Conservation (phyloP, 2,329 filamentous ascomycete species). For the Xylariales sp. region DNA sequence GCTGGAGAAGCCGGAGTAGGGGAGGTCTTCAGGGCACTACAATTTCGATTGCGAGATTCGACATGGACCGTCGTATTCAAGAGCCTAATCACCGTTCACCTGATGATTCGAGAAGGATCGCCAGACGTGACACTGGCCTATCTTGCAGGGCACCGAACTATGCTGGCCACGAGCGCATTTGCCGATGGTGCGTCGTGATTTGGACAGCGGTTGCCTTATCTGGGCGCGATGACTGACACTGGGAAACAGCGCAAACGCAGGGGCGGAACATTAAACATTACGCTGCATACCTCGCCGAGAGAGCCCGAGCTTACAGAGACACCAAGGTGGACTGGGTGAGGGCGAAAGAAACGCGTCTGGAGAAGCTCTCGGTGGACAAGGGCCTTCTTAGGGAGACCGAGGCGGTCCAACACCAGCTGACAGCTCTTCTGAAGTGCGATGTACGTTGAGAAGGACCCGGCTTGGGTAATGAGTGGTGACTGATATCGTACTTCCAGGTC, state of each 20-base stretch:
- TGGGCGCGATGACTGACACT: slow-evolving; percentile 16
- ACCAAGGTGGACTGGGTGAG: slow-evolving; percentile 90
- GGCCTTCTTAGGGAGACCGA: slow-evolving; percentile 90
- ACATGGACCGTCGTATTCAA: slow-evolving; percentile 99
- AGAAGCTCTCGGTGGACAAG: slow-evolving; percentile 84
- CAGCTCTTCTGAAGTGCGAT: slow-evolving; percentile 82
- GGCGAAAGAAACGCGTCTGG: slow-evolving; percentile 73
- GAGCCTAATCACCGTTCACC: slow-evolving; percentile 86
- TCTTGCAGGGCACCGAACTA: slow-evolving; percentile 74
- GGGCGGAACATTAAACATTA: slow-evolving; percentile 93
- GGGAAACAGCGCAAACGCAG: slow-evolving; percentile 74
- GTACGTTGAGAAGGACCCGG: slow-evolving; percentile 49
- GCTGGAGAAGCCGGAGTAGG: slow-evolving; percentile 90
- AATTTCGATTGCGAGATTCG: slow-evolving; percentile 83
- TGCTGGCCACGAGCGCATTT: slow-evolving; percentile 84
- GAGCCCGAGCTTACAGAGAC: slow-evolving; percentile 75
- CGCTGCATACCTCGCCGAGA: slow-evolving; percentile 76
- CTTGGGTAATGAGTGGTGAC: neutral
- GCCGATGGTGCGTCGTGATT: slow-evolving; percentile 68
- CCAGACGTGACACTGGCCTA: slow-evolving; percentile 83
- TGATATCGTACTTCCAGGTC: slow-evolving; percentile 48
- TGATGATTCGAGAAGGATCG: slow-evolving; percentile 96
- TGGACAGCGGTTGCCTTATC: neutral
- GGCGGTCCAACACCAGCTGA: slow-evolving; percentile 81
- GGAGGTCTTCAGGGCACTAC: slow-evolving; percentile 90